Evolutionary conservation across 768 basidiomycete species (phyloP).

Genomic region (Xerocomellus dryophilus): DNA sequence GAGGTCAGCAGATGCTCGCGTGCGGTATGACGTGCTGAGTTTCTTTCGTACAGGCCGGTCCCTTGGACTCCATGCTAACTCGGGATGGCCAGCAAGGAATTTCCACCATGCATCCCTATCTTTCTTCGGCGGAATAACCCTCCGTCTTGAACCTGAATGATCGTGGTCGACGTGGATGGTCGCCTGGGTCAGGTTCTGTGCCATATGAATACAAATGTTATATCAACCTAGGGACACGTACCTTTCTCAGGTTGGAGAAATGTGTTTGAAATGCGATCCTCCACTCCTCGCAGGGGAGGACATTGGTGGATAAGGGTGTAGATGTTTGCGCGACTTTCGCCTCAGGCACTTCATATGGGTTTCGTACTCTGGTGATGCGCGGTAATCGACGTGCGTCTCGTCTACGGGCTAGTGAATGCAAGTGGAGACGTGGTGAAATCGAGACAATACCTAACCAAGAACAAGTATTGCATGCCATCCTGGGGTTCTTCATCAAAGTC

Average conservation of each 20-base stretch:
- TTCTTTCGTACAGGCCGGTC: constrained; percentile 16
- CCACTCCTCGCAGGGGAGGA: constrained; percentile 70
- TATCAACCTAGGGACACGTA: not conserved
- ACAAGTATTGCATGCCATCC: constrained; percentile 79
- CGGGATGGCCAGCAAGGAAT: constrained; percentile 67
- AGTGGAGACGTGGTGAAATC: not conserved
- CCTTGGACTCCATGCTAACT: constrained; percentile 58
- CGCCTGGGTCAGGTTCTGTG: constrained; percentile 65
- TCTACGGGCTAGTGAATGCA: constrained; percentile 37
- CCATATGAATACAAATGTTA: constrained; percentile 4
- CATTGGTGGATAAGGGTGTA: constrained; percentile 25
- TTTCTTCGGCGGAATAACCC: constrained; percentile 62
- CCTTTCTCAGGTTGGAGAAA: constrained; percentile 67
- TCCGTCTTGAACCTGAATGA: constrained; percentile 18
- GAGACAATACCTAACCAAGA: constrained; percentile 65
- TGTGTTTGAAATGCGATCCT: constrained; percentile 50
- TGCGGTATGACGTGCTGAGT: constrained; percentile 14
- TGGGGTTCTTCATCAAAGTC: constrained; percentile 62
- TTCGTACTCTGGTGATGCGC: constrained; percentile 57
- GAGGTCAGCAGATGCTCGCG: constrained; percentile 40
- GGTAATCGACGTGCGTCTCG: constrained; percentile 70
- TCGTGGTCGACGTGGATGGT: constrained; percentile 37
- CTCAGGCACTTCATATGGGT: constrained; percentile 58
- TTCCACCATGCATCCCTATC: constrained; percentile 81
- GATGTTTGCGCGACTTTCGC: constrained; percentile 19